Conservation (phyloP, 1,284 basidiomycete species). For the Ceratobasidium sp. region DNA sequence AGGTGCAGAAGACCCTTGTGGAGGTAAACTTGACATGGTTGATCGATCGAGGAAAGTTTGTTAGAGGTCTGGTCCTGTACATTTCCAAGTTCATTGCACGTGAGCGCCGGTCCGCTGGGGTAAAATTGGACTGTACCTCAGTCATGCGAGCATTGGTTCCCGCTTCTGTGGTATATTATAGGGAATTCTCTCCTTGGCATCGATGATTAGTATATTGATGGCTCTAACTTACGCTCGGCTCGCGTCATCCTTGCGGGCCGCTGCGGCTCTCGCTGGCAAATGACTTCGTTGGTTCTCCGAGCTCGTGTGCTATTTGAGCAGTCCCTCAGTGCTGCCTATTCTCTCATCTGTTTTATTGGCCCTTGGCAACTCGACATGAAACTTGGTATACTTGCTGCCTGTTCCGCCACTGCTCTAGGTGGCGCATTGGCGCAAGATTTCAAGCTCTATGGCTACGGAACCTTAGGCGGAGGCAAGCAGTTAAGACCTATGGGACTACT, state of each 20-base stretch:
- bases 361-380: slow-evolving; percentile 11
- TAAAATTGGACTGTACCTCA: neutral
- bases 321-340: too few relatives aligned
- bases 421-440: slow-evolving; percentile 29
- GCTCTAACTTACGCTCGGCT: slow-evolving; percentile 8
- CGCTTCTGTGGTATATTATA: slow-evolving; percentile 11
- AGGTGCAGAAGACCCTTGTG: slow-evolving; percentile 3
- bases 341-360: too few relatives aligned
- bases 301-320: neutral
- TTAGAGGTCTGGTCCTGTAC: neutral
- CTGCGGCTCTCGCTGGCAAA: slow-evolving; percentile 3
- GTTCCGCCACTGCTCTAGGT: slow-evolving; percentile 1
- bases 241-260: neutral
- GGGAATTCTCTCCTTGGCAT: slow-evolving; percentile 17
- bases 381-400: neutral
- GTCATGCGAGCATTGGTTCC: slow-evolving; percentile 16
- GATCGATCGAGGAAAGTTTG: slow-evolving; percentile 22
- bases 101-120: neutral
- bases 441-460: slow-evolving; percentile 24
- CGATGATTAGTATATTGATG: neutral
- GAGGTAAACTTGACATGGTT: slow-evolving; percentile 27
- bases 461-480: slow-evolving; percentile 12
- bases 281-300: neutral
- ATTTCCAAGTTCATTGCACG: slow-evolving; percentile 11
- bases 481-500: too few relatives aligned